These are phyloP conservation scores for Tylopilus sp. DNA, from an alignment of 768 basidiomycete species.

Conservation along the genomic window DNA sequence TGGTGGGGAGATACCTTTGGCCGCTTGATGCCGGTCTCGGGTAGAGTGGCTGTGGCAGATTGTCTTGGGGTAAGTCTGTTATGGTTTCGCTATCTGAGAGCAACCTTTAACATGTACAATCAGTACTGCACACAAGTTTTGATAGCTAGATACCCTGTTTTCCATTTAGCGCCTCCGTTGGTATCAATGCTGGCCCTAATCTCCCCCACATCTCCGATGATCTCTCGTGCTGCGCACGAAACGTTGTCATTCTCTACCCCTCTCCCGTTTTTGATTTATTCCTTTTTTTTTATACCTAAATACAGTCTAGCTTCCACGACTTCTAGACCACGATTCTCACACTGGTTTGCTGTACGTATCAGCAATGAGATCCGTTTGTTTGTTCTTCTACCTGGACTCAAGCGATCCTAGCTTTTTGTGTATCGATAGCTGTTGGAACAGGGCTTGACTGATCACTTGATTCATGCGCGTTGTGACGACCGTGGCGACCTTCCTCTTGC, in stretches of 20 bases:
- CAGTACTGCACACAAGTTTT: background rate
- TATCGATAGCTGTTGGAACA: constrained; percentile 6
- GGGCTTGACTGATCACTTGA: background rate
- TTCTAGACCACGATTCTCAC: background rate
- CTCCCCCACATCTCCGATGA: constrained; percentile 5
- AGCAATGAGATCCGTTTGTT: constrained; percentile 4
- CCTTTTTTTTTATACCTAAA: background rate
- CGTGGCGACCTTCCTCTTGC: too few relatives aligned
- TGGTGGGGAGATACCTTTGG: background rate
- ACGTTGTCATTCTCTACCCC: constrained; percentile 10
- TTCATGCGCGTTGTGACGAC: too few relatives aligned
- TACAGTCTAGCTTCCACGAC: background rate
- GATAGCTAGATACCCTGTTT: constrained; percentile 1
- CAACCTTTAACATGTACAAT: background rate
- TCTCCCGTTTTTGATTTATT: background rate
- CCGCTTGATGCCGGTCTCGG: constrained; percentile 2
- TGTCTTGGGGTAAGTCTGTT: constrained; percentile 5
- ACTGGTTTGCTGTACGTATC: constrained; percentile 20
- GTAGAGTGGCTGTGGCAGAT: background rate
- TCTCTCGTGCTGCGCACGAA: constrained; percentile 15
- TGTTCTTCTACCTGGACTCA: constrained; percentile 2
- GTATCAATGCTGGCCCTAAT: constrained; percentile 8
- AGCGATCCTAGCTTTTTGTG: constrained; percentile 11
- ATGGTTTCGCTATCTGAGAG: background rate
- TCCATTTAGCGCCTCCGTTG: background rate